A percentile compares a stretch with the other conserved stretches of the same genome.
Conservation (phyloP, 495 filamentous ascomycete genomes). For the Podospora australis region DNA sequence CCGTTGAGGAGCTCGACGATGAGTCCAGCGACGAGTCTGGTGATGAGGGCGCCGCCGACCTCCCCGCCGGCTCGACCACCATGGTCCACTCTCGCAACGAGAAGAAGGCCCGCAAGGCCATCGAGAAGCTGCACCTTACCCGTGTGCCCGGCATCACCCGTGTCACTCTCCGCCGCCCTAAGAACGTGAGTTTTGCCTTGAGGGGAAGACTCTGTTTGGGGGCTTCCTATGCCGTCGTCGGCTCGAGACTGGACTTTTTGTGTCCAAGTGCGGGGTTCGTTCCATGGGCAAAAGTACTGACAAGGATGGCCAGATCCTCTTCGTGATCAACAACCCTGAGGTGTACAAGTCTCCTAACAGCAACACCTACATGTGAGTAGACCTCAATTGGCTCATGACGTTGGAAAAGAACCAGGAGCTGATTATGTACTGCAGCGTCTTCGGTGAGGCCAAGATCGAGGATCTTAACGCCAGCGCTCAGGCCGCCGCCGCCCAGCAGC, state of each 20-base stretch:
- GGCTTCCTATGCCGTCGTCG: not conserved
- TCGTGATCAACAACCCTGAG: conserved; percentile 98
- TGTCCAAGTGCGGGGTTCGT: not conserved
- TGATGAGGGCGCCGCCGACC: conserved; percentile 60
- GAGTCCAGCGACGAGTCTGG: conserved; percentile 68
- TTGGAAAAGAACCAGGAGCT: not conserved
- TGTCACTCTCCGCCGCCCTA: conserved; percentile 93
- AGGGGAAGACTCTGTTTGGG: not conserved
- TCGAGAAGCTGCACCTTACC: conserved; percentile 95
- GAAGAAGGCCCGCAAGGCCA: conserved; percentile 99
- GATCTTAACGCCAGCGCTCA: conserved; percentile 97
- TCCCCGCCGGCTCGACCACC: conserved; percentile 80
- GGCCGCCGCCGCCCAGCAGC: conserved; percentile 85
- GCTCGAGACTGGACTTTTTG: not conserved
- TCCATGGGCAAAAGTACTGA: conserved; percentile 20
- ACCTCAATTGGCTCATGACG: not conserved
- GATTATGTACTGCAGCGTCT: conserved; percentile 60
- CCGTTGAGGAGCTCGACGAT: conserved; percentile 71
- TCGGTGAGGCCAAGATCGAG: conserved; percentile 99
- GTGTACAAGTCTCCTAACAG: conserved; percentile 97
- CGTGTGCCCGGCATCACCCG: conserved; percentile 95
- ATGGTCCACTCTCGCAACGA: conserved; percentile 96
- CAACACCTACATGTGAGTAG: conserved; percentile 96
- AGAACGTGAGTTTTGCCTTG: conserved; percentile 68
- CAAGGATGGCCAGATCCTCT: conserved; percentile 66